These are phyloP conservation scores for Blastobotrys ciferrii DNA, from an alignment of 1,139 yeast species.

Conservation along the genomic window DNA sequence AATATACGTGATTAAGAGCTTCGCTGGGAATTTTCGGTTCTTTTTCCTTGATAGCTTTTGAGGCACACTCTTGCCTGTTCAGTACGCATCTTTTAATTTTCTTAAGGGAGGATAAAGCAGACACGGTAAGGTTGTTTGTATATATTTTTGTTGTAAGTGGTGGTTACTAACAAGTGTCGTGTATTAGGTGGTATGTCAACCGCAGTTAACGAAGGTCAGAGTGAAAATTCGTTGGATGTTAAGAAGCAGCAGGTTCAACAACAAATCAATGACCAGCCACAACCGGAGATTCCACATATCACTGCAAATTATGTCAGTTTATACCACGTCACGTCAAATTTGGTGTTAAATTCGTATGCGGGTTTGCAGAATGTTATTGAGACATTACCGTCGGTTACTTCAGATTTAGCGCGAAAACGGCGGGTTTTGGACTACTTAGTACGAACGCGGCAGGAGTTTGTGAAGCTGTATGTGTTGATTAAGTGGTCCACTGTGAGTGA, in stretches of 20 bases:
- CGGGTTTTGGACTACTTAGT: slow-evolving; percentile 67
- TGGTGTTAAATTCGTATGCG: slow-evolving; percentile 62
- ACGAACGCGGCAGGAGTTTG: slow-evolving; percentile 71
- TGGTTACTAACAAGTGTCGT: background rate
- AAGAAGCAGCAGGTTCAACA: slow-evolving; percentile 16
- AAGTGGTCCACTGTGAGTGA: slow-evolving; percentile 81
- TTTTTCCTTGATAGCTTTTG: background rate
- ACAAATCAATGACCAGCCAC: slow-evolving; percentile 10
- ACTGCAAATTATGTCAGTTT: slow-evolving; percentile 68
- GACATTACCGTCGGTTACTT: slow-evolving; percentile 52
- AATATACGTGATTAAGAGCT: background rate
- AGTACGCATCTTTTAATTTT: background rate
- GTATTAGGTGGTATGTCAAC: slow-evolving; percentile 10
- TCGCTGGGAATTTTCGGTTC: background rate
- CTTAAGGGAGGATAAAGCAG: background rate
- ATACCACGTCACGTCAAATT: slow-evolving; percentile 54
- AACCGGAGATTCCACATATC: slow-evolving; percentile 61
- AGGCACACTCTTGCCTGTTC: background rate
- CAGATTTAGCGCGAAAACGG: slow-evolving; percentile 64
- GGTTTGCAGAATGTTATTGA: slow-evolving; percentile 63
- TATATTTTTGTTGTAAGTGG: background rate
- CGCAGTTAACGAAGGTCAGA: slow-evolving; percentile 9
- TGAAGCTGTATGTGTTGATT: slow-evolving; percentile 76
- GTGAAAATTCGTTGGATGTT: slow-evolving; percentile 6
- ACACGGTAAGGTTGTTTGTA: background rate